Evolutionary conservation across 2,329 filamentous ascomycete genomes (phyloP).

Genomic region (Penicillium decumbens): DNA sequence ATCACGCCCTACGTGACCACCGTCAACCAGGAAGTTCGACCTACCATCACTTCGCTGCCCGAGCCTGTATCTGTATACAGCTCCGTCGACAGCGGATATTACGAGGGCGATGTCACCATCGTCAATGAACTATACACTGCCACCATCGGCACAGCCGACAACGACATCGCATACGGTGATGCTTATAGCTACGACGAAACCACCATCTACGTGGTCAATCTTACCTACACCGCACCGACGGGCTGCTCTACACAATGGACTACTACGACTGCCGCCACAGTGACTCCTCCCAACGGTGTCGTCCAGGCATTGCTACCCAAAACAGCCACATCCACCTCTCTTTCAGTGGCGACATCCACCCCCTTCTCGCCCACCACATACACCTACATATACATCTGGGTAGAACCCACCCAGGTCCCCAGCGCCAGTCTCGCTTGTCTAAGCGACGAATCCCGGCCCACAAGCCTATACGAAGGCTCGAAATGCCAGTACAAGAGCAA

Average conservation of each 20-base stretch:
- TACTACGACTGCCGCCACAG: conserved; percentile 18
- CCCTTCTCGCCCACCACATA: conserved; percentile 27
- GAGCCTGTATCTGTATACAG: conserved; percentile 26
- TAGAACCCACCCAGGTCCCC: conserved; percentile 30
- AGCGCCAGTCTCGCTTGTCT: conserved; percentile 16
- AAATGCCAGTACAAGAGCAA: conserved; percentile 11
- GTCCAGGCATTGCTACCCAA: conserved; percentile 18
- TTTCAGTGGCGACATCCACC: conserved; percentile 17
- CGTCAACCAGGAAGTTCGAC: conserved; percentile 17
- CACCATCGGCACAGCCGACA: conserved; percentile 14
- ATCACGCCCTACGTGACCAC: conserved; percentile 10
- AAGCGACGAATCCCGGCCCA: conserved; percentile 18
- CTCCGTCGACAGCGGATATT: conserved; percentile 10
- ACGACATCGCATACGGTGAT: background rate
- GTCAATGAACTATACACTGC: conserved; percentile 28
- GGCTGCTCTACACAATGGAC: conserved; percentile 29
- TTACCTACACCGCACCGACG: conserved; percentile 27
- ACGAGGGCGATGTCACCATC: conserved; percentile 22
- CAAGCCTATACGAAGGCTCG: conserved; percentile 11
- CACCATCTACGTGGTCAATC: conserved; percentile 26
- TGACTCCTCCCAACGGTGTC: conserved; percentile 15
- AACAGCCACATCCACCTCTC: conserved; percentile 21
- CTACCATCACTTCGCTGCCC: conserved; percentile 22
- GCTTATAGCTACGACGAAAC: conserved; percentile 4
- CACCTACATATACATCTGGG: conserved; percentile 23